Evolutionary conservation across 805 yeast genomes (phyloP).

Genomic region (Monosporozyma aquatica): DNA sequence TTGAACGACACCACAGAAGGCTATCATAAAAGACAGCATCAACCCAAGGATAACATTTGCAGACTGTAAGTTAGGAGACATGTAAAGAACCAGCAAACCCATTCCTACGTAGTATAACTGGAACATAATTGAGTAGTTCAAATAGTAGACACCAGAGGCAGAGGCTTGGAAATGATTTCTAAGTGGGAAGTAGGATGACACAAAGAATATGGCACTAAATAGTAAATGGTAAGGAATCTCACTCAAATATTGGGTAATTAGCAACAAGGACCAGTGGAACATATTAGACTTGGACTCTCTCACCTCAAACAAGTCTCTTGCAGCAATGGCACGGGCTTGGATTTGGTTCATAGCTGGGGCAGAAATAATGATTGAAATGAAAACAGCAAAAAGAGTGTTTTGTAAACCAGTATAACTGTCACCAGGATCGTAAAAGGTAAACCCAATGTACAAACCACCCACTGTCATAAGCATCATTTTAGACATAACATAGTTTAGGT

Average conservation of each 20-base stretch:
- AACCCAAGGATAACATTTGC: conserved; percentile 22
- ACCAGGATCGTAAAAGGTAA: conserved; percentile 46
- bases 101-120: conserved; percentile 37
- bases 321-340: conserved; percentile 31
- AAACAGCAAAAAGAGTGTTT: conserved; percentile 32
- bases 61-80: conserved; percentile 22
- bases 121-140: conserved; percentile 36
- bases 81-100: conserved; percentile 29
- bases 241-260: conserved; percentile 29
- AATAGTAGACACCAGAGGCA: conserved; percentile 42
- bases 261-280: conserved; percentile 34
- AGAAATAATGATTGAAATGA: conserved; percentile 32
- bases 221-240: conserved; percentile 32
- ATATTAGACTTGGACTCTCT: conserved; percentile 36
- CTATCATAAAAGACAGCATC: conserved; percentile 24
- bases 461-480: conserved; percentile 37
- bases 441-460: conserved; percentile 43
- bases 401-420: conserved; percentile 36
- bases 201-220: conserved; percentile 27
- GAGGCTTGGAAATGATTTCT: conserved; percentile 25
- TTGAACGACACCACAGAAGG: conserved; percentile 35
- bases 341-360: conserved; percentile 36
- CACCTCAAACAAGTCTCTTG: conserved; percentile 34
- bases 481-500: conserved; percentile 34
- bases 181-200: conserved; percentile 36